Conservation (phyloP, 257 asterid genomes). For the Cynanchum wilfordii region DNA sequence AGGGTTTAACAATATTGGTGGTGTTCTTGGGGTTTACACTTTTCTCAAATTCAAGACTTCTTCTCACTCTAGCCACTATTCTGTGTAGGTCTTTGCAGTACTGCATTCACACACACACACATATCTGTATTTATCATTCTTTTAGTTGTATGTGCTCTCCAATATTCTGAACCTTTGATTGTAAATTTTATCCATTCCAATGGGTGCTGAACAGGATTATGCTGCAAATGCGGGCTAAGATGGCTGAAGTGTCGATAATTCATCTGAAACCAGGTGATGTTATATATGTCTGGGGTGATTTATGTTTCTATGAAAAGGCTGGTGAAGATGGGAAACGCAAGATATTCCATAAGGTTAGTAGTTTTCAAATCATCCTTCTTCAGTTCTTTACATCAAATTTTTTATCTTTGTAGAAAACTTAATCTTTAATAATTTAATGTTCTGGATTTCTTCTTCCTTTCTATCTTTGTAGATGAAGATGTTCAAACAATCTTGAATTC, state of each 20-base stretch:
- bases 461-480: background rate
- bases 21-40: conserved; percentile 39
- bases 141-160: background rate
- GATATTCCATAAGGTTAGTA: conserved; percentile 36
- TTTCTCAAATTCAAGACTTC: conserved; percentile 30
- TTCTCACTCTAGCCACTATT: conserved; percentile 15
- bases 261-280: conserved; percentile 58
- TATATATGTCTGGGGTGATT: conserved; percentile 57
- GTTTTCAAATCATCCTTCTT: background rate
- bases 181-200: background rate
- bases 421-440: background rate
- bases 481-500: background rate
- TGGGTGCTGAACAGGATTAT: conserved; percentile 33
- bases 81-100: conserved; percentile 29
- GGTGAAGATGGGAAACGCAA: conserved; percentile 26
- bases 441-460: background rate
- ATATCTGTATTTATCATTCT: too few species aligned
- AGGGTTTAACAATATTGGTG: conserved; percentile 11
- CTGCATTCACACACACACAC: background rate
- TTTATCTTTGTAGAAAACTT: background rate
- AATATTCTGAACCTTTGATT: background rate
- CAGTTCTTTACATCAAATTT: background rate
- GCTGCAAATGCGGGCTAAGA: conserved; percentile 56
- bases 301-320: conserved; percentile 36
- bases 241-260: conserved; percentile 45